A percentile compares a stretch with the other conserved stretches of the same genome.
phyloP scores from a whole-genome alignment of 768 basidiomycete genomes.

The Lactarius evosmus region DNA sequence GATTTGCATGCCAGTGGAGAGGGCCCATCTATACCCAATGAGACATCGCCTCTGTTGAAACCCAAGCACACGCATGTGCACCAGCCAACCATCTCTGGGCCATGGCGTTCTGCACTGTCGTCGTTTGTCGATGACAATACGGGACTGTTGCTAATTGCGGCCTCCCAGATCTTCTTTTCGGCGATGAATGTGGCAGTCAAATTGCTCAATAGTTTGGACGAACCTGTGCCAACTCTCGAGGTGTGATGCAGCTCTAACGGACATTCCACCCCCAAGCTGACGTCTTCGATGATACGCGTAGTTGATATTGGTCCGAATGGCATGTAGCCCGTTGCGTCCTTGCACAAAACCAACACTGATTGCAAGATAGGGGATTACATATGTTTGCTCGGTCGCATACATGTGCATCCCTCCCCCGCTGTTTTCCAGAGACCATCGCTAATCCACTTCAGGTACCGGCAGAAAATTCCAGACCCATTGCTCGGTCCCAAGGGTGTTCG shows the following conservation, averaged over 20 bases:
- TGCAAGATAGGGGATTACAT: no score
- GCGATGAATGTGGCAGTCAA: background rate
- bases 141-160: background rate
- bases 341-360: background rate
- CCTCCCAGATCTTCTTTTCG: background rate
- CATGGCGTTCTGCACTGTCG: background rate
- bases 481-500: conserved; percentile 71
- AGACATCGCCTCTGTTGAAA: no score
- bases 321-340: conserved; percentile 30
- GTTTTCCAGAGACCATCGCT: background rate
- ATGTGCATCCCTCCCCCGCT: no score
- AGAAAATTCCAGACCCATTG: conserved; percentile 52
- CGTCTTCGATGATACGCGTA: conserved; percentile 27
- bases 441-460: conserved; percentile 34
- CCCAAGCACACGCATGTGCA: background rate
- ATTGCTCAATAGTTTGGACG: background rate
- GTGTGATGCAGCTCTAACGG: background rate
- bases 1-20: no score
- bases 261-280: background rate
- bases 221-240: background rate
- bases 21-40: no score
- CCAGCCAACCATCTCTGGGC: no score
- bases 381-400: no score
- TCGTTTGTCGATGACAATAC: background rate
- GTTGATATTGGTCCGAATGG: conserved; percentile 61